phyloP scores from a whole-genome alignment of 2,329 filamentous ascomycete genomes.

The Pyrenochaeta sp. region DNA sequence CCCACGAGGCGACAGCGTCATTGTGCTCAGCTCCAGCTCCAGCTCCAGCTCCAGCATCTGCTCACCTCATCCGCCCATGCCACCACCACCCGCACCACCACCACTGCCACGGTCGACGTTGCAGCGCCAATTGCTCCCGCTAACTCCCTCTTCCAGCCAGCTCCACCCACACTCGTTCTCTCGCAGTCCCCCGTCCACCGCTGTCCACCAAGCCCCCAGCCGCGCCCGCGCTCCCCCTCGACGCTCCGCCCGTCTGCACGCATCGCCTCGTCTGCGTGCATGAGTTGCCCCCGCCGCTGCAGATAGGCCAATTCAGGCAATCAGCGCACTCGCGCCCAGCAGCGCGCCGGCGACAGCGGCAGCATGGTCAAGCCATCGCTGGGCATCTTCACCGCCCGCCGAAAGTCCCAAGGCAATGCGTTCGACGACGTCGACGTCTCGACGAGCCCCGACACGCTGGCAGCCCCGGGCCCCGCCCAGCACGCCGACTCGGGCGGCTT shows the following conservation, averaged over 20 bases:
- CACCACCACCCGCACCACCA: slow-evolving; percentile 5
- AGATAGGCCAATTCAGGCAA: slow-evolving; percentile 28
- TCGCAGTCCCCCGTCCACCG: slow-evolving; percentile 1
- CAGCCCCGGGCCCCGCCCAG: slow-evolving; percentile 19
- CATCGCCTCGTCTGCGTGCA: slow-evolving; percentile 19
- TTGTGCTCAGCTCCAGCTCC: too few species aligned
- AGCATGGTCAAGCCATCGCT: slow-evolving; percentile 44
- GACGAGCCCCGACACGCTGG: slow-evolving; percentile 30
- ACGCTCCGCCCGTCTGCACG: slow-evolving; percentile 8
- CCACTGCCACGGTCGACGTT: too few species aligned
- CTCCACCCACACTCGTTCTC: slow-evolving; percentile 11
- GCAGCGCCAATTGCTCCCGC: slow-evolving; percentile 6
- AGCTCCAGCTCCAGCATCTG: slow-evolving; percentile 9
- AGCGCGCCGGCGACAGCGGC: slow-evolving; percentile 1
- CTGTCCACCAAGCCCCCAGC: slow-evolving; percentile 1
- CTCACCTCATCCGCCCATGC: slow-evolving; percentile 7
- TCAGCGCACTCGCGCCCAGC: slow-evolving; percentile 15
- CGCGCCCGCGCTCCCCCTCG: slow-evolving; percentile 7
- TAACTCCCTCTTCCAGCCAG: slow-evolving; percentile 10
- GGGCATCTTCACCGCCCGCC: slow-evolving; percentile 41
- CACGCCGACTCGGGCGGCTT: slow-evolving; percentile 38
- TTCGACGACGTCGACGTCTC: slow-evolving; percentile 36
- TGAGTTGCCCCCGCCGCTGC: slow-evolving; percentile 20
- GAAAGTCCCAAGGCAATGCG: slow-evolving; percentile 48
- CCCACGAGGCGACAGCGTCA: too few species aligned